These are phyloP conservation scores for Diatrype stigma DNA, from an alignment of 2,329 filamentous ascomycete species.

Conservation along the genomic window DNA sequence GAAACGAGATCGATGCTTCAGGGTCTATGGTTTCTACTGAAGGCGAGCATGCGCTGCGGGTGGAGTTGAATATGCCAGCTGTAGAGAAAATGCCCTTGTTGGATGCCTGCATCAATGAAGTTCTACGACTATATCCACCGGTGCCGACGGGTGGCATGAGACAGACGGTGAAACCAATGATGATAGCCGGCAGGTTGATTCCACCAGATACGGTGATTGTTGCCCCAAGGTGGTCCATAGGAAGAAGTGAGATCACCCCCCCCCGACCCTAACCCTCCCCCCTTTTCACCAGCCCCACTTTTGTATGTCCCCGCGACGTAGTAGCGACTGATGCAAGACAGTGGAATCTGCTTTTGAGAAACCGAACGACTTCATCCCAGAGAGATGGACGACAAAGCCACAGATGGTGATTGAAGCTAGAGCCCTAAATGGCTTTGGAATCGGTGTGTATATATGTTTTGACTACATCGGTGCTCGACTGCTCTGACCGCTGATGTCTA, in stretches of 20 bases:
- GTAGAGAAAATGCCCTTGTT: constrained; percentile 3
- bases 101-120: constrained; percentile 10
- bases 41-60: neutral
- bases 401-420: constrained; percentile 6
- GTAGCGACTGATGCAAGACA: neutral
- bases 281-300: neutral
- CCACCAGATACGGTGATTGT: constrained; percentile 8
- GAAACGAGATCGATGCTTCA: constrained; percentile 2
- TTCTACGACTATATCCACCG: constrained; percentile 8
- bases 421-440: constrained; percentile 4
- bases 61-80: neutral
- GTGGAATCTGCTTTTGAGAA: constrained; percentile 8
- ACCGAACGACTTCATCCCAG: constrained; percentile 11
- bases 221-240: constrained; percentile 8
- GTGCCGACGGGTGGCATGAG: constrained; percentile 5
- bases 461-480: too few relatives aligned
- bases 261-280: neutral
- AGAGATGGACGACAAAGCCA: constrained; percentile 11
- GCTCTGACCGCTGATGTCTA: neutral
- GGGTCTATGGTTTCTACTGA: neutral
- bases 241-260: constrained; percentile 10
- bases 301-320: neutral
- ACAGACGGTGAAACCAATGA: constrained; percentile 5
- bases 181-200: constrained; percentile 6
- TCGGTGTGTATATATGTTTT: constrained; percentile 2